A percentile compares a stretch with the other conserved stretches of the same genome.
These are phyloP conservation scores for Epichloe elymi DNA, from an alignment of 2,329 filamentous ascomycete genomes.

Conservation along the genomic window DNA sequence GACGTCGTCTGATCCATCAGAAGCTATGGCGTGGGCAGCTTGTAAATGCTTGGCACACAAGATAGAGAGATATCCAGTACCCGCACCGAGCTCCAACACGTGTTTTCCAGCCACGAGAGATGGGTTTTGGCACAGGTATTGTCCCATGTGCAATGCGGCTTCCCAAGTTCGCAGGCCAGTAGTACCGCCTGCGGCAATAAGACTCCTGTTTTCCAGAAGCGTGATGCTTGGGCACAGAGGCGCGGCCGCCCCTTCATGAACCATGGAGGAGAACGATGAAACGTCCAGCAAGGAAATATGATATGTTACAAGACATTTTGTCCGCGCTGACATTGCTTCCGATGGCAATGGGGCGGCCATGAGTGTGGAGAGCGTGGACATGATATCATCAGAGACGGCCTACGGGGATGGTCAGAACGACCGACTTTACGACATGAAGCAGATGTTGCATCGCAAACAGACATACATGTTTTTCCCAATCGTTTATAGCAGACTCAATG, in stretches of 20 bases:
- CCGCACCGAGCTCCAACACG: constrained; percentile 61
- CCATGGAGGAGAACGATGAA: constrained; percentile 9
- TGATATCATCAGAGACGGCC: constrained; percentile 75
- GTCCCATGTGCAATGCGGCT: constrained; percentile 59
- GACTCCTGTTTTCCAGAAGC: constrained; percentile 53
- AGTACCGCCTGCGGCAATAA: constrained; percentile 58
- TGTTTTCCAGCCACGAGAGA: constrained; percentile 37
- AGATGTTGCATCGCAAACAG: not conserved
- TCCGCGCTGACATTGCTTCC: constrained; percentile 53
- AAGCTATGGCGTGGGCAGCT: constrained; percentile 48
- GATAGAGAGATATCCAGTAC: constrained; percentile 64
- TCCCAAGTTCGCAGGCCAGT: constrained; percentile 75
- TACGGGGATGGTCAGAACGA: constrained; percentile 27
- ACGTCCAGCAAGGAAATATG: constrained; percentile 24
- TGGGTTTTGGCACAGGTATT: constrained; percentile 45
- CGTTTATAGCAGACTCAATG: constrained; percentile 61
- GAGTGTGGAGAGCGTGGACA: constrained; percentile 52
- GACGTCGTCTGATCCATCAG: constrained; percentile 63
- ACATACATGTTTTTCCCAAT: constrained; percentile 83
- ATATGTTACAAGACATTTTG: constrained; percentile 66
- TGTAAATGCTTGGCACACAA: constrained; percentile 56
- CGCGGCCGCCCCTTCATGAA: not conserved
- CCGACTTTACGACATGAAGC: not conserved
- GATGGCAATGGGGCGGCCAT: constrained; percentile 51
- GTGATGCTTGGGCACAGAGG: constrained; percentile 31